Base-by-base conservation (phyloP, 306 rosid genomes). In the Malus fusca region DNA sequence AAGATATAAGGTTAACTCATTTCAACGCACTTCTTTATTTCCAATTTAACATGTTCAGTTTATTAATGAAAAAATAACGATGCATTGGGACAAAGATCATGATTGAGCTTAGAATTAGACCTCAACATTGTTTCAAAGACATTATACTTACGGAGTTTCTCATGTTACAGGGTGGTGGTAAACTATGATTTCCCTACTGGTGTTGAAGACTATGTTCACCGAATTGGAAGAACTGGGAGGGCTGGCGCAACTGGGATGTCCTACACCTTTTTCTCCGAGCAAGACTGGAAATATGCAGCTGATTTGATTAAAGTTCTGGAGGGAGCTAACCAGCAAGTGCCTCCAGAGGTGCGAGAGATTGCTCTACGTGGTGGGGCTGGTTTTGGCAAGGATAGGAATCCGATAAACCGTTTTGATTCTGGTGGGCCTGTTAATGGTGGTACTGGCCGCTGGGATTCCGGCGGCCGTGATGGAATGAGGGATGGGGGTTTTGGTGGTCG, bases 101-200 rank as follows among this genome's bases (percentile, higher is more conserved):
- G 18, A 52, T 60, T 60, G 22, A 51, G 79, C 66, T 56, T 76
- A 40, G 76, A 56, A 13, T 40, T 43, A 35, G 35, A 66, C 12
- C 58, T 73, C 80, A 25, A 56, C 77, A 71, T 55, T 61, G 4
- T 19, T 64, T 63, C 26, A 25, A 26, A 40, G 66, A 67, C 63
- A 8, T 30, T 58, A 40, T 30, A 68, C 55, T 58, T 72, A 25
- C 8, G 21, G 35, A n/a, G 60, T 61, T 61, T 78, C 26, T 40
- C 53, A 22, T 70, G 25, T 75, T 68, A 69, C 84, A 93, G 99
- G 90, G 97, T 91, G 70, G 99, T 96, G 80, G 85, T 96, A 74
- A 96, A 96, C 92, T 96, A 90, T 88, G 99, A 96, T 86, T 96
- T 96, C 79, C 99, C 99, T 68, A 90, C 86, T 65, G 98, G 99